Conservation (phyloP, 371 early-diverging fungal genomes). For the Syncephalastrum monosporum region DNA sequence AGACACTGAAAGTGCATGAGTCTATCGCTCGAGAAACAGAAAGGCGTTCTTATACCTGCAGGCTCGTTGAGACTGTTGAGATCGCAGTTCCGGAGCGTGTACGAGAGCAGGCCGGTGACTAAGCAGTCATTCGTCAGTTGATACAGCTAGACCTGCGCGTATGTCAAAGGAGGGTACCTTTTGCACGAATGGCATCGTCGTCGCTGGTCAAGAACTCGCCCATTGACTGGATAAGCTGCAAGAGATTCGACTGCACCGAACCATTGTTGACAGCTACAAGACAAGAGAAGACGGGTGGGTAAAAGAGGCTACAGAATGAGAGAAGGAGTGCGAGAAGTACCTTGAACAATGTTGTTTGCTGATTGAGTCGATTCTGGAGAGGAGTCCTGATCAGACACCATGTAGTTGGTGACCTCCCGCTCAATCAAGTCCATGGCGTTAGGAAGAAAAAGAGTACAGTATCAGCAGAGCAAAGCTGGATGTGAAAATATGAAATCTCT, state of each 20-base stretch:
- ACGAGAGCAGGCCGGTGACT: conserved; percentile 56
- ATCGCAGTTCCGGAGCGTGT: conserved; percentile 41
- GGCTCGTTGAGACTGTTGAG: conserved; percentile 37
- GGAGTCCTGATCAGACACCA: conserved; percentile 34
- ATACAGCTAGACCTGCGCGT: neutral
- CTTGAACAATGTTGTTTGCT: conserved; percentile 24
- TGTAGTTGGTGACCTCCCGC: conserved; percentile 43
- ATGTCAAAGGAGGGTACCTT: conserved; percentile 55
- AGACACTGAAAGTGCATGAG: conserved; percentile 33
- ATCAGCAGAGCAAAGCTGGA: too few species aligned
- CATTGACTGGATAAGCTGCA: conserved; percentile 78
- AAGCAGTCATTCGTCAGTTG: neutral
- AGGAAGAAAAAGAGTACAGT: too few species aligned
- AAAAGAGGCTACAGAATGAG: neutral
- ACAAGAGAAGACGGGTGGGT: neutral
- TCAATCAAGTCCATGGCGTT: conserved; percentile 23
- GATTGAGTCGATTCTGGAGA: conserved; percentile 36
- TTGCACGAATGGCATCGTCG: conserved; percentile 81
- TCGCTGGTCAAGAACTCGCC: conserved; percentile 79
- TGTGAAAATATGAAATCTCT: too few species aligned
- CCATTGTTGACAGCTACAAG: conserved; percentile 35
- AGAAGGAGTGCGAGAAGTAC: conserved; percentile 14
- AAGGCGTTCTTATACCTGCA: conserved; percentile 32
- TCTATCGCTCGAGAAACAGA: neutral
- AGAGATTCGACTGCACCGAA: conserved; percentile 39